These are phyloP conservation scores for Chrysoporthe deuterocubensis DNA, from an alignment of 2,329 filamentous ascomycete species.

Conservation along the genomic window DNA sequence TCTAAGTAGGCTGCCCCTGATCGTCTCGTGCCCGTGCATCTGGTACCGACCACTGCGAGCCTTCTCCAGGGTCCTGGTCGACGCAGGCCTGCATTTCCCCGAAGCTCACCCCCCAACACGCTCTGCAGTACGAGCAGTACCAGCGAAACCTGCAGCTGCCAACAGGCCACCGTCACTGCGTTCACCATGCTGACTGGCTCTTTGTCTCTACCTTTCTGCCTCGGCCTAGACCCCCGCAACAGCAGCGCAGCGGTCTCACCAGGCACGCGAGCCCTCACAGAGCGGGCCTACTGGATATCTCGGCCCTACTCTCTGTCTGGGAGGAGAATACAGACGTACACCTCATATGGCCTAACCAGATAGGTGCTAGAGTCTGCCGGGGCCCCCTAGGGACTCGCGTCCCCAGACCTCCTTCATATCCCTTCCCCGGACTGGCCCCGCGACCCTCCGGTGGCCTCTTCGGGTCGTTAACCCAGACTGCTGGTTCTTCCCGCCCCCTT, in stretches of 20 bases:
- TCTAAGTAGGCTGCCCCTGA: background rate
- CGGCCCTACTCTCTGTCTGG: background rate
- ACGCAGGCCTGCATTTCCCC: slow-evolving; percentile 1
- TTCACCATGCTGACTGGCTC: background rate
- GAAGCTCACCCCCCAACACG: background rate
- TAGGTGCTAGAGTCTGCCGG: background rate
- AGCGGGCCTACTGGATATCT: background rate
- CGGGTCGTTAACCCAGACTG: background rate
- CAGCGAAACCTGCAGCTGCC: background rate
- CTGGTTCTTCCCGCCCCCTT: too few relatives aligned
- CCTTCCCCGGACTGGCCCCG: slow-evolving; percentile 4
- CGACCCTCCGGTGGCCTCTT: background rate
- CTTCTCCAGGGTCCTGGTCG: background rate
- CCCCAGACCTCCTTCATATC: slow-evolving; percentile 1
- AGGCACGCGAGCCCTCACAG: background rate
- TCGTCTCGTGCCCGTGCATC: background rate
- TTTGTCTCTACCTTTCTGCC: background rate
- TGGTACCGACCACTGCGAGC: background rate
- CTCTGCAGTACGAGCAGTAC: too few relatives aligned
- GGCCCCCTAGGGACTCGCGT: background rate
- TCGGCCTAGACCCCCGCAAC: background rate
- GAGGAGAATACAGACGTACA: background rate
- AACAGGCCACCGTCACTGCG: background rate
- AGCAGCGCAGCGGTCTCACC: too few relatives aligned
- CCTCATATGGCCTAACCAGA: background rate